Conservation (phyloP, 169 alveolate species). For the Plasmodium gaboni region DNA sequence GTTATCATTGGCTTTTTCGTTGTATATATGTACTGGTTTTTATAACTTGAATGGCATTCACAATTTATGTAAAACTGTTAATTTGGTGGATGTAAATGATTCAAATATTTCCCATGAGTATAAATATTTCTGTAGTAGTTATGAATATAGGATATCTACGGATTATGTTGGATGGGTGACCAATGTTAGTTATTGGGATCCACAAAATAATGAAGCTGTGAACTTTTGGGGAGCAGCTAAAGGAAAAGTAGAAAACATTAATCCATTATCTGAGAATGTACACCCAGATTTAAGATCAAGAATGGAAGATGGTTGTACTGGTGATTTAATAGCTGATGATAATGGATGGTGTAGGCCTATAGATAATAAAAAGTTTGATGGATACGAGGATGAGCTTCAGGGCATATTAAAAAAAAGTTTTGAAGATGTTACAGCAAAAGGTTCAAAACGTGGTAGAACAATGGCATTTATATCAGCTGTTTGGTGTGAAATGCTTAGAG, state of each 20-base stretch:
- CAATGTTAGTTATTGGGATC: constrained; percentile 88
- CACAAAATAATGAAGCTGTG: constrained; percentile 78
- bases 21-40: constrained; percentile 90
- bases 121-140: constrained; percentile 89
- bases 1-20: constrained; percentile 87
- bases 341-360: constrained; percentile 80
- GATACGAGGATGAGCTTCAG: constrained; percentile 25
- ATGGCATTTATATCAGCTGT: constrained; percentile 92
- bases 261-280: constrained; percentile 52
- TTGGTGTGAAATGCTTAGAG: constrained; percentile 93
- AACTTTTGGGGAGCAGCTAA: constrained; percentile 89
- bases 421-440: constrained; percentile 87
- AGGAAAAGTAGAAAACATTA: constrained; percentile 80
- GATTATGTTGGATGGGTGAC: constrained; percentile 92
- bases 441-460: constrained; percentile 91
- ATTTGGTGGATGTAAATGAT: constrained; percentile 42
- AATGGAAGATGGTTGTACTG: constrained; percentile 73
- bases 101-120: constrained; percentile 23
- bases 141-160: constrained; percentile 87
- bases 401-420: constrained; percentile 84
- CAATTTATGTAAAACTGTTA: constrained; percentile 81
- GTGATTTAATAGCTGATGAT: constrained; percentile 66
- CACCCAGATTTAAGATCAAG: constrained; percentile 76
- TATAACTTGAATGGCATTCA: constrained; percentile 81
- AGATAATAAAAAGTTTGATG: constrained; percentile 5